A percentile compares a stretch with the other conserved stretches of the same genome.
phyloP scores from a whole-genome alignment of 495 filamentous ascomycete species.

The Mytilinidion resinicola region DNA sequence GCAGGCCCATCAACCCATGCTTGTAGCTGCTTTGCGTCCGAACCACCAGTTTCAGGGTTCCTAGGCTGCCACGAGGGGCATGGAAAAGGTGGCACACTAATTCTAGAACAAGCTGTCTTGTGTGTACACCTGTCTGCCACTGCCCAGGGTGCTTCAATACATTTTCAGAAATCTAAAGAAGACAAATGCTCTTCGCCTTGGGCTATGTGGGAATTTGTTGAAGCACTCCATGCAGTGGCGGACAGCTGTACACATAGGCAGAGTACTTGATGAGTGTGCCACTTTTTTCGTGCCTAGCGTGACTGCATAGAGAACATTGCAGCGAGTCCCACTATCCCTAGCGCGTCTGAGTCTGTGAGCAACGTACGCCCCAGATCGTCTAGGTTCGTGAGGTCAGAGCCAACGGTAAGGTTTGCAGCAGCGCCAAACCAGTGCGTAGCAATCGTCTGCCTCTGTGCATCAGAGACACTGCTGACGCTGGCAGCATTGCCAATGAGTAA shows the following conservation, averaged over 20 bases:
- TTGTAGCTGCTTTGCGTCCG: constrained; percentile 29
- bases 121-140: too few species aligned
- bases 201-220: too few species aligned
- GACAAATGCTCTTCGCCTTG: too few species aligned
- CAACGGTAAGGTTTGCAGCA: constrained; percentile 31
- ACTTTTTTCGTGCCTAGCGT: too few species aligned
- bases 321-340: constrained; percentile 22
- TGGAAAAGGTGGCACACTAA: too few species aligned
- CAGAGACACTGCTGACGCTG: constrained; percentile 28
- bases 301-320: constrained; percentile 30
- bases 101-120: too few species aligned
- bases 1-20: constrained; percentile 34
- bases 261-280: too few species aligned
- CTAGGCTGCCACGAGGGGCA: too few species aligned
- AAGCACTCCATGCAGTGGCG: too few species aligned
- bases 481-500: constrained; percentile 29
- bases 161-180: too few species aligned
- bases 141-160: too few species aligned
- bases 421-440: constrained; percentile 35
- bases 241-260: too few species aligned
- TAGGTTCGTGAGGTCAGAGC: constrained; percentile 25
- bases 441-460: constrained; percentile 27
- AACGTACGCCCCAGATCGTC: not conserved
- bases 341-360: not conserved
- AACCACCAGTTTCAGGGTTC: constrained; percentile 28